These are phyloP conservation scores for carrot (Daucus carota) DNA, from an alignment of 129 eudicot species.

Conservation along the genomic window DNA sequence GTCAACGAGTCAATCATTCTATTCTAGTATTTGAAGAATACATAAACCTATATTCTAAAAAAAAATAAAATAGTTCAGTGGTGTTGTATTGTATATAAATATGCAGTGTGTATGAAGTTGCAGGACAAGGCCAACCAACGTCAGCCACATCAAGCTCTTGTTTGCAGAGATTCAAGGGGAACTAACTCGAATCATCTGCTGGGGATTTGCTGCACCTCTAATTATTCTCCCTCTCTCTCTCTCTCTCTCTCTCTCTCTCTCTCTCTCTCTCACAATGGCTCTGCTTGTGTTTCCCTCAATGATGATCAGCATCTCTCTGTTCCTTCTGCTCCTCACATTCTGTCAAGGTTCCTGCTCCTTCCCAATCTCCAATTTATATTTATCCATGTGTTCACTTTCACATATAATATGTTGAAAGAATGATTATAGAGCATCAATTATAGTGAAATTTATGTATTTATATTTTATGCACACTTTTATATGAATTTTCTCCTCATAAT, in stretches of 20 bases:
- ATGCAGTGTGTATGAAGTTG: not conserved
- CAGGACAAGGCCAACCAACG: constrained; percentile 54
- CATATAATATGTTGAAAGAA: not conserved
- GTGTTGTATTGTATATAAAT: constrained; percentile 10
- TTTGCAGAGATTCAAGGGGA: not conserved
- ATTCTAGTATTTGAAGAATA: not conserved
- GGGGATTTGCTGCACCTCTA: not conserved
- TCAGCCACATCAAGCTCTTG: constrained; percentile 33
- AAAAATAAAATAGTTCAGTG: too few species aligned
- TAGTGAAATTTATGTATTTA: not conserved
- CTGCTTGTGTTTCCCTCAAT: constrained; percentile 19
- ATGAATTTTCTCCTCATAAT: not conserved
- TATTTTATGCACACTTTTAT: not conserved
- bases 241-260: constrained; percentile 8
- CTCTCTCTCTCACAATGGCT: constrained; percentile 50
- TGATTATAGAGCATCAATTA: not conserved
- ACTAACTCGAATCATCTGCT: constrained; percentile 2
- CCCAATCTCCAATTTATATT: not conserved
- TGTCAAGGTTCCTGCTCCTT: constrained; percentile 44
- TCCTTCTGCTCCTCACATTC: constrained; percentile 18
- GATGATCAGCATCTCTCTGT: constrained; percentile 12
- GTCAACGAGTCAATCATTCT: not conserved
- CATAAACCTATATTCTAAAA: too few species aligned
- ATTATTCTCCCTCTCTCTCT: constrained; percentile 23
- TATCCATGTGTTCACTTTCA: not conserved